phyloP scores from a whole-genome alignment of 805 yeast species.

The Zygosaccharomyces pseudorouxii region DNA sequence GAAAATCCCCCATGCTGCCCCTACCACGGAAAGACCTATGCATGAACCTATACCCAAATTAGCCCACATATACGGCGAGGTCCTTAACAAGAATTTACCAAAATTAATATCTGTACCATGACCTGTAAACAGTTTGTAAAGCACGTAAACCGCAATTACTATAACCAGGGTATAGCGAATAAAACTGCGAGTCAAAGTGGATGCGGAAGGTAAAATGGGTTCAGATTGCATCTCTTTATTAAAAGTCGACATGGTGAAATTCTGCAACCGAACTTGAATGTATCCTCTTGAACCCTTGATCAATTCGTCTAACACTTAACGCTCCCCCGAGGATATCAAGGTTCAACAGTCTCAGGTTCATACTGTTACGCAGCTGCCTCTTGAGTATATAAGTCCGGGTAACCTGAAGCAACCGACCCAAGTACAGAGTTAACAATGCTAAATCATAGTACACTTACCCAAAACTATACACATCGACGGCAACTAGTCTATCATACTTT shows the following conservation, averaged over 20 bases:
- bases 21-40: constrained; percentile 90
- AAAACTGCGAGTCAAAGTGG: constrained; percentile 19
- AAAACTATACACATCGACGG: neutral
- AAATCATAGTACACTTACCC: neutral
- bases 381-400: neutral
- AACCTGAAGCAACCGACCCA: neutral
- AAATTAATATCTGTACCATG: constrained; percentile 89
- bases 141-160: constrained; percentile 25
- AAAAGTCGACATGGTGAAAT: constrained; percentile 10
- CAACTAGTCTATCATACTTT: neutral
- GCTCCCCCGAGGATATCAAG: neutral
- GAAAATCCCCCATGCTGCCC: constrained; percentile 99
- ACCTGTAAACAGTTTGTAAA: constrained; percentile 66
- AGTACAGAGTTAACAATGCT: neutral
- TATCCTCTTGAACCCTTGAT: neutral
- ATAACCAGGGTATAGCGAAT: constrained; percentile 22
- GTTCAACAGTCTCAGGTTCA: neutral
- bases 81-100: constrained; percentile 76
- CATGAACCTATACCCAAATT: constrained; percentile 82
- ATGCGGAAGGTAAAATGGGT: constrained; percentile 10
- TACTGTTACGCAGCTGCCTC: neutral
- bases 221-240: constrained; percentile 15
- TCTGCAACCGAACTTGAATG: neutral
- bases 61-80: constrained; percentile 98
- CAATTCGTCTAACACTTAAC: neutral